Conservation (phyloP, 1,139 yeast species). For the Suhomyces ambrosiae region DNA sequence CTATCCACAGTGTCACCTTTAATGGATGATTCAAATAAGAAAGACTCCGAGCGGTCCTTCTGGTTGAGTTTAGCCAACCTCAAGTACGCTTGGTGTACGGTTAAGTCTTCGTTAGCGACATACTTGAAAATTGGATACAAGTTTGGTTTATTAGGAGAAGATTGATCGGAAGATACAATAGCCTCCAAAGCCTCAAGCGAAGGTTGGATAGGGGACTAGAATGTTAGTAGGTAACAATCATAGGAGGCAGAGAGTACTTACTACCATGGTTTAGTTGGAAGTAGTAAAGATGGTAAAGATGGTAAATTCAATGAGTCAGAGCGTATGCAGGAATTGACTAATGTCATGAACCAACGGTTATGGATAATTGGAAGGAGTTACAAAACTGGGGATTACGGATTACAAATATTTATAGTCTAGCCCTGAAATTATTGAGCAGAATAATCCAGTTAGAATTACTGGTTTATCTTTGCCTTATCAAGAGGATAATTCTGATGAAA, state of each 20-base stretch:
- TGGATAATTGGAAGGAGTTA: no score
- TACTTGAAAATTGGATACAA: constrained; percentile 80
- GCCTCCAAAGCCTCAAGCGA: constrained; percentile 51
- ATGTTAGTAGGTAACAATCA: constrained; percentile 21
- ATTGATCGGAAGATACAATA: constrained; percentile 44
- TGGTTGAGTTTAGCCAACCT: constrained; percentile 76
- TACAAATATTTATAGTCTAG: no score
- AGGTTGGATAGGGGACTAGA: constrained; percentile 58
- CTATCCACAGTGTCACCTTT: constrained; percentile 90
- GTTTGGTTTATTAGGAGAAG: constrained; percentile 43
- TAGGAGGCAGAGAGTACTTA: constrained; percentile 9
- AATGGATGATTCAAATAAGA: constrained; percentile 82
- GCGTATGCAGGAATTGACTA: neutral
- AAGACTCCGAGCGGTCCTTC: constrained; percentile 62
- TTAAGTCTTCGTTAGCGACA: constrained; percentile 73
- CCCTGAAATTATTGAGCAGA: no score
- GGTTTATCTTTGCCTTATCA: no score
- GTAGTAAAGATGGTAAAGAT: neutral
- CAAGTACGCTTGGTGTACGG: constrained; percentile 89
- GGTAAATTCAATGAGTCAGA: neutral
- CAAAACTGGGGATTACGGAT: no score
- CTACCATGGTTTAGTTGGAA: no score
- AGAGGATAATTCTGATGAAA: no score
- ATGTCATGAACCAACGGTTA: no score
- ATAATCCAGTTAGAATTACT: no score